These are phyloP conservation scores for Carallia pectinifolia DNA, from an alignment of 345 rosid species.

Conservation along the genomic window DNA sequence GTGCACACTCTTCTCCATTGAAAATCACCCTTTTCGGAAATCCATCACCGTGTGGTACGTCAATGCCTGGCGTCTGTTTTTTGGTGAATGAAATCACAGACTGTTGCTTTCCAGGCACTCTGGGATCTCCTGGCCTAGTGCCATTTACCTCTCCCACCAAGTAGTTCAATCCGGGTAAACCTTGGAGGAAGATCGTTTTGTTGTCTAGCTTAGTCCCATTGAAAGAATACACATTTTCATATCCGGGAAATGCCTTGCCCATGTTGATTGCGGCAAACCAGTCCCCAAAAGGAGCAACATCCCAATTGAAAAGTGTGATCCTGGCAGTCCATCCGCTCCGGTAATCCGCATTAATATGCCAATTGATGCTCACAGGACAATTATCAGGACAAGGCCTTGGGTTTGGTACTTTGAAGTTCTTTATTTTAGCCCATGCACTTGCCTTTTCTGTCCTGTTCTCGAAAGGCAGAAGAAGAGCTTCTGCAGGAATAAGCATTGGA, in stretches of 20 bases:
- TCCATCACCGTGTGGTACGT: conserved; percentile 59
- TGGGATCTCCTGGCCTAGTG: conserved; percentile 43
- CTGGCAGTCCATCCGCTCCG: conserved; percentile 81
- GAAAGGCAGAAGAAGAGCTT: conserved; percentile 74
- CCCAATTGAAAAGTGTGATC: conserved; percentile 86
- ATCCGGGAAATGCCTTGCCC: conserved; percentile 61
- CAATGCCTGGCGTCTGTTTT: conserved; percentile 42
- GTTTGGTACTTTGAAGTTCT: conserved; percentile 44
- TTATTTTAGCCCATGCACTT: conserved; percentile 68
- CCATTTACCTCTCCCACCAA: conserved; percentile 63
- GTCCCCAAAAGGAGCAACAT: conserved; percentile 46
- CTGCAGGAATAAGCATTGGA: conserved; percentile 69
- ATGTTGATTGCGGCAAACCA: conserved; percentile 72
- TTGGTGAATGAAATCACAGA: conserved; percentile 82
- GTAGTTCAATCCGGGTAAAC: conserved; percentile 62
- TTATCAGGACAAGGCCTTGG: conserved; percentile 85
- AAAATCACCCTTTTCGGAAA: conserved; percentile 70
- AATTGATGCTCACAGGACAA: conserved; percentile 89
- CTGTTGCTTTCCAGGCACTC: conserved; percentile 87
- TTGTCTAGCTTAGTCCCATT: conserved; percentile 66
- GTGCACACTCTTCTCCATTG: conserved; percentile 93
- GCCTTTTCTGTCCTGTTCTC: conserved; percentile 67
- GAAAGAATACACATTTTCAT: conserved; percentile 72
- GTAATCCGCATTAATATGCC: conserved; percentile 77
- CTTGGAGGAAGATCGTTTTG: conserved; percentile 66